Percentiles rank a stretch among this genome's conserved stretches.
Evolutionary conservation across 2,329 filamentous ascomycete genomes (phyloP).

Genomic region (Didymella pomorum): DNA sequence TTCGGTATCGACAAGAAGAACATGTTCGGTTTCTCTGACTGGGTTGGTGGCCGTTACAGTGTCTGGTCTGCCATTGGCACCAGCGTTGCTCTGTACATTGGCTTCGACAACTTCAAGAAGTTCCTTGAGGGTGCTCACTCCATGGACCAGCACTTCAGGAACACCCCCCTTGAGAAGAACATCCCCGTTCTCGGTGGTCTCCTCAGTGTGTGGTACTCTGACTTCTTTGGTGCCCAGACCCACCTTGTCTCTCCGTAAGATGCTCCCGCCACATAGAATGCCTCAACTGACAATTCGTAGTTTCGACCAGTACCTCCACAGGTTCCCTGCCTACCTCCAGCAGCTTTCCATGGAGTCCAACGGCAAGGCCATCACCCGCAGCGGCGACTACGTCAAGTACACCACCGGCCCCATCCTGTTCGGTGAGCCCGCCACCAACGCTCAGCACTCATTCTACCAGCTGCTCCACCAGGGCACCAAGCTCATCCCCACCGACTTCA

Average conservation of each 20-base stretch:
- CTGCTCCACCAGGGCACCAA: slow-evolving; percentile 98
- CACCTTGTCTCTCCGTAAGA: slow-evolving; percentile 93
- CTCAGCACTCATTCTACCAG: slow-evolving; percentile 99
- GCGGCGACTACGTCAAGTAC: slow-evolving; percentile 90
- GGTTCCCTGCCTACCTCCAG: slow-evolving; percentile 98
- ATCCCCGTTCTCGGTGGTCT: slow-evolving; percentile 92
- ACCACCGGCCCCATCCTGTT: slow-evolving; percentile 96
- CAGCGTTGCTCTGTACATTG: slow-evolving; percentile 92
- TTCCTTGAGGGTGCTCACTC: slow-evolving; percentile 94
- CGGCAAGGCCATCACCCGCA: slow-evolving; percentile 94
- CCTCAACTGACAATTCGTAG: slow-evolving; percentile 52
- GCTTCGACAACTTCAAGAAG: slow-evolving; percentile 96
- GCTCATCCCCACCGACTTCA: slow-evolving; percentile 98
- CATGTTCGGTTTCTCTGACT: slow-evolving; percentile 99
- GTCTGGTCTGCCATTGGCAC: slow-evolving; percentile 99
- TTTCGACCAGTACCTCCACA: slow-evolving; percentile 98
- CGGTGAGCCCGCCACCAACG: slow-evolving; percentile 97
- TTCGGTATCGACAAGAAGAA: slow-evolving; percentile 99
- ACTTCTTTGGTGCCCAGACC: slow-evolving; percentile 98
- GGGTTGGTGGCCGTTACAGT: slow-evolving; percentile 97
- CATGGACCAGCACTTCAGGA: slow-evolving; percentile 98
- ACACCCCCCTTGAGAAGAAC: slow-evolving; percentile 90
- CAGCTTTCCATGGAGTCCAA: slow-evolving; percentile 99
- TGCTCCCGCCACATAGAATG: not conserved
- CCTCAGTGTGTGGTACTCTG: slow-evolving; percentile 96